Percentiles rank a stretch among this genome's conserved stretches.
Evolutionary conservation across 495 filamentous ascomycete genomes (phyloP).

Genomic region (Podospora conica): DNA sequence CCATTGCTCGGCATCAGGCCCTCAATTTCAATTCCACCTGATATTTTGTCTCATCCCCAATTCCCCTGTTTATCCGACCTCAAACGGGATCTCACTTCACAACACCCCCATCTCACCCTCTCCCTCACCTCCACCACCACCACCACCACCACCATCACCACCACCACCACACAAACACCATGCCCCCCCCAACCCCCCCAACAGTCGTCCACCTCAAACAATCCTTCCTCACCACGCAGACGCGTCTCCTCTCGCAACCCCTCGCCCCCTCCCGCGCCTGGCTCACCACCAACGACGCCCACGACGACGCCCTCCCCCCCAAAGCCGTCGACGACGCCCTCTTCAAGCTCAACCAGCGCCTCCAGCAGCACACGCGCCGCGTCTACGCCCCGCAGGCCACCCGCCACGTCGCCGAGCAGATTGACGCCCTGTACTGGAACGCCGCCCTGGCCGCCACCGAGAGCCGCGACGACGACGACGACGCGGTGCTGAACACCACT

Average conservation of each 20-base stretch:
- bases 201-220: conserved; percentile 59
- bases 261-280: conserved; percentile 54
- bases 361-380: conserved; percentile 64
- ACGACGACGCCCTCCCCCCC: conserved; percentile 50
- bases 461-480: conserved; percentile 42
- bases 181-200: conserved; percentile 25
- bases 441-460: conserved; percentile 37
- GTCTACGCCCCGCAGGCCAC: conserved; percentile 70
- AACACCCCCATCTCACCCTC: neutral
- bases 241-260: conserved; percentile 52
- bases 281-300: conserved; percentile 41
- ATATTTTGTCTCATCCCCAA: neutral
- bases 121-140: too few species aligned
- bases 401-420: conserved; percentile 76
- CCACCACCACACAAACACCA: neutral
- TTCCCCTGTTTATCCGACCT: neutral
- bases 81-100: neutral
- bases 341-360: conserved; percentile 54
- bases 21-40: neutral
- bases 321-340: conserved; percentile 42
- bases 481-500: conserved; percentile 22
- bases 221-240: conserved; percentile 55
- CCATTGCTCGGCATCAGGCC: neutral
- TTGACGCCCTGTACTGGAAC: conserved; percentile 65
- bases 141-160: neutral